Percentiles rank a stretch among this genome's conserved stretches.
These are phyloP conservation scores for Aspergillus ustus DNA, from an alignment of 2,329 filamentous ascomycete species.

Conservation along the genomic window DNA sequence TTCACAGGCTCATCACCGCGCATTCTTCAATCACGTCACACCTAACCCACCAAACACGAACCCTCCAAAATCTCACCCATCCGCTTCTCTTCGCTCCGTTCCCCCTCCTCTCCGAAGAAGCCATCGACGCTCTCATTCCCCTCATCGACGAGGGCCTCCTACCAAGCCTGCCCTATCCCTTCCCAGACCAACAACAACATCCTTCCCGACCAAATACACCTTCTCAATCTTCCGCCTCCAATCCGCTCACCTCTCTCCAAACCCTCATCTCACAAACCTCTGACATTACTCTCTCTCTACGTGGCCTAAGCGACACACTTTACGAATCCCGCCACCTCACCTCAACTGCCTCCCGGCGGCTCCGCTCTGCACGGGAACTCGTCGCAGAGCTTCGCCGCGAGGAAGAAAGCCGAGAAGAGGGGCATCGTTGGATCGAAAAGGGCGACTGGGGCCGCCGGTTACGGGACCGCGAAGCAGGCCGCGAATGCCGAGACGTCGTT, in stretches of 20 bases:
- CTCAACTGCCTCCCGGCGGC: slow-evolving; percentile 75
- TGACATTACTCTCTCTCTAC: slow-evolving; percentile 78
- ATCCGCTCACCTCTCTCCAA: slow-evolving; percentile 67
- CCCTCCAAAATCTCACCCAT: slow-evolving; percentile 62
- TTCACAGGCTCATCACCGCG: slow-evolving; percentile 59
- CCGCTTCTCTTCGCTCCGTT: slow-evolving; percentile 63
- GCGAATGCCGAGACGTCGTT: slow-evolving; percentile 84
- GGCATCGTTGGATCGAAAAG: slow-evolving; percentile 76
- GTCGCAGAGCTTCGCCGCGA: slow-evolving; percentile 84
- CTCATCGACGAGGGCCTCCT: slow-evolving; percentile 58
- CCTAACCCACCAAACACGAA: slow-evolving; percentile 64
- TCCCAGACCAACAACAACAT: slow-evolving; percentile 35
- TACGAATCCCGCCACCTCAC: slow-evolving; percentile 94
- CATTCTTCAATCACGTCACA: slow-evolving; percentile 64
- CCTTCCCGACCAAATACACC: slow-evolving; percentile 36
- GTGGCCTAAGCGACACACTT: slow-evolving; percentile 84
- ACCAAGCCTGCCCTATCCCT: slow-evolving; percentile 56
- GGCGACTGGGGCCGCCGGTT: slow-evolving; percentile 84
- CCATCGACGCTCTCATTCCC: slow-evolving; percentile 62
- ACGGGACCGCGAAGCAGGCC: slow-evolving; percentile 76
- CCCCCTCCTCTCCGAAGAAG: slow-evolving; percentile 56
- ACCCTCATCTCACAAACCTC: slow-evolving; percentile 72
- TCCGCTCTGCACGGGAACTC: slow-evolving; percentile 82
- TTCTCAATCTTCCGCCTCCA: slow-evolving; percentile 35
- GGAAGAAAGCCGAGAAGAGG: slow-evolving; percentile 80